phyloP scores from a whole-genome alignment of 208 protist species.

The Acanthamoeba culbertsoni region DNA sequence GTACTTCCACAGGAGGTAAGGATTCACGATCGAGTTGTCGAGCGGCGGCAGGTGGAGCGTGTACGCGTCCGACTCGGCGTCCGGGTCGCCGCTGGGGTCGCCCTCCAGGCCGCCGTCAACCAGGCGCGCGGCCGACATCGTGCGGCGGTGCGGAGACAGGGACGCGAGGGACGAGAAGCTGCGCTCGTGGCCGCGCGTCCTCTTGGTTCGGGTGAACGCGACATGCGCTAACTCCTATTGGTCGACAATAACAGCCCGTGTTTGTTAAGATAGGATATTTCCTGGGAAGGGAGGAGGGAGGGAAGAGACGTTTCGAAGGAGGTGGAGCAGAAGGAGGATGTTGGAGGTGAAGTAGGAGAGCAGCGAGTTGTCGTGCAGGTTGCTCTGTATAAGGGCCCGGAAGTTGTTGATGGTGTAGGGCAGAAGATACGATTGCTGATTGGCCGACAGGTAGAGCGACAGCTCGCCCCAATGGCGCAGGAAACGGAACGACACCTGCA shows the following conservation, averaged over 20 bases:
- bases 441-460: slow-evolving; percentile 43
- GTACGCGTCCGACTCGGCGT: neutral
- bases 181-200: neutral
- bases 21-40: slow-evolving; percentile 32
- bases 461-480: slow-evolving; percentile 42
- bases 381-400: slow-evolving; percentile 24
- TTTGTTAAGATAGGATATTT: no score
- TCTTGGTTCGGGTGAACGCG: neutral
- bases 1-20: slow-evolving; percentile 5
- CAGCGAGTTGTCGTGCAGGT: slow-evolving; percentile 46
- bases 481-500: slow-evolving; percentile 13
- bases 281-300: neutral
- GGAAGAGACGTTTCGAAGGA: neutral
- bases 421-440: slow-evolving; percentile 29
- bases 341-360: slow-evolving; percentile 48
- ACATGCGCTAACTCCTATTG: neutral
- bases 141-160: neutral
- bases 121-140: neutral
- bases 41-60: neutral
- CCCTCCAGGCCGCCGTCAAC: neutral
- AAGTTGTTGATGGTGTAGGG: slow-evolving; percentile 55
- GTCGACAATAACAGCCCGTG: neutral
- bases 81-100: neutral
- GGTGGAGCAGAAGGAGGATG: slow-evolving; percentile 31
- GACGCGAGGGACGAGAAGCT: slow-evolving; percentile 10